Evolutionary conservation across 495 filamentous ascomycete species (phyloP), one percentile per base, ranked within the genome.

Genomic region (Tuber umbilicatum): DNA sequence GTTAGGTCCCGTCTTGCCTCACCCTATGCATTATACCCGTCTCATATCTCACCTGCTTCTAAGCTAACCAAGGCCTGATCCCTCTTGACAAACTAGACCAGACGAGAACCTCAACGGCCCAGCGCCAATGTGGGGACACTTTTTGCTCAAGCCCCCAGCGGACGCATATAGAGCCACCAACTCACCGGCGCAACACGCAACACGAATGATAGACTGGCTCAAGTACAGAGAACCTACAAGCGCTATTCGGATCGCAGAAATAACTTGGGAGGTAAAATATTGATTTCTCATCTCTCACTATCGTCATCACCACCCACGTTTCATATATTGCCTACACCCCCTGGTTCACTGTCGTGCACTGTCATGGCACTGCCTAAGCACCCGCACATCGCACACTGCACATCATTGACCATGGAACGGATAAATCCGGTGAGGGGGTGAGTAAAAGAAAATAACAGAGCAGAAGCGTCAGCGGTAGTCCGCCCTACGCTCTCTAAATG

Each of bases 131-230:
- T 97, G 93, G 86, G 93, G 94, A 0, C 94, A 97, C 83, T 97
- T 98, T 83, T 84, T 92, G 64, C 92, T 97, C 76, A 97, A 97
- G 82, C 90, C 91, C 31, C 88, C 92, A 3, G 93, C 91, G 75
- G 90, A 91, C 76, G 90, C 92, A 6, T 99, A 99, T 83, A 87
- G 90, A 17, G 88, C 90, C 9, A 83, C 90, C 5, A 92, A 90
- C 0, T 87, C 90, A 37, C 95, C 95, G 1, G 92, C 95, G 10
- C 87, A 93, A 38, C 95, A 99, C 84, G 93, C 94, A 17, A 91
- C 92, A 79, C 87, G 95, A 27, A 94, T 98, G 89, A 87, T 97
- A n/a, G 92, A 95, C 84, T 98, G 95, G 95, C 85, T 98, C 2
- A 91, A 91, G 31, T 93, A 97, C 74, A 89, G 91, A 73, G 94